Percentiles rank a stretch among this genome's conserved stretches.
These are phyloP conservation scores for Ceratopteris richardii DNA, from an alignment of 75 land plant species.

Conservation along the genomic window DNA sequence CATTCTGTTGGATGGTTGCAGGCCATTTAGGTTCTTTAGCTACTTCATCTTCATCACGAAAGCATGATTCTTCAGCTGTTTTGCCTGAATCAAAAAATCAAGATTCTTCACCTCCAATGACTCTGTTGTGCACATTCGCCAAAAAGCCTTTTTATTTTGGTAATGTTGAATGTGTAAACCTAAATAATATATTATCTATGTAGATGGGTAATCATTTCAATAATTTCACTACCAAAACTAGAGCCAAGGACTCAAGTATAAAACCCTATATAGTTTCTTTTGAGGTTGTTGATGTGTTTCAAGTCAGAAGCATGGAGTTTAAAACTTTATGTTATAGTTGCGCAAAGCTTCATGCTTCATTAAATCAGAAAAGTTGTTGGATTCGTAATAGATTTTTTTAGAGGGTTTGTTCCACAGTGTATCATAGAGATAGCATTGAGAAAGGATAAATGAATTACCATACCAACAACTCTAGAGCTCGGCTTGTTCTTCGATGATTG, in stretches of 20 bases:
- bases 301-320: constrained; percentile 65
- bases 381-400: constrained; percentile 77
- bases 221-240: constrained; percentile 77
- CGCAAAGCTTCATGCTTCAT: constrained; percentile 99
- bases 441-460: constrained; percentile 62
- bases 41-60: neutral
- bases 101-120: too few species aligned
- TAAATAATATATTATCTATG: constrained; percentile 46
- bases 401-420: constrained; percentile 74
- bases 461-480: constrained; percentile 89
- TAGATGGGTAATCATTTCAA: constrained; percentile 89
- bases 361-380: constrained; percentile 96
- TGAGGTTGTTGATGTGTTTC: constrained; percentile 40
- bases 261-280: constrained; percentile 75
- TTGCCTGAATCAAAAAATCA: neutral
- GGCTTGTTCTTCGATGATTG: constrained; percentile 86
- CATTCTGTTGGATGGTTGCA: too few species aligned
- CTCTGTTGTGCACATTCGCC: too few species aligned
- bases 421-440: constrained; percentile 52
- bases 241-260: constrained; percentile 82
- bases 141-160: constrained; percentile 48
- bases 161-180: constrained; percentile 46
- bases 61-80: neutral
- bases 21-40: neutral
- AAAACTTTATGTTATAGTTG: constrained; percentile 75